Evolutionary conservation across 176 grass and related monocot genomes (phyloP).

Genomic region (Cenchrus americanus): DNA sequence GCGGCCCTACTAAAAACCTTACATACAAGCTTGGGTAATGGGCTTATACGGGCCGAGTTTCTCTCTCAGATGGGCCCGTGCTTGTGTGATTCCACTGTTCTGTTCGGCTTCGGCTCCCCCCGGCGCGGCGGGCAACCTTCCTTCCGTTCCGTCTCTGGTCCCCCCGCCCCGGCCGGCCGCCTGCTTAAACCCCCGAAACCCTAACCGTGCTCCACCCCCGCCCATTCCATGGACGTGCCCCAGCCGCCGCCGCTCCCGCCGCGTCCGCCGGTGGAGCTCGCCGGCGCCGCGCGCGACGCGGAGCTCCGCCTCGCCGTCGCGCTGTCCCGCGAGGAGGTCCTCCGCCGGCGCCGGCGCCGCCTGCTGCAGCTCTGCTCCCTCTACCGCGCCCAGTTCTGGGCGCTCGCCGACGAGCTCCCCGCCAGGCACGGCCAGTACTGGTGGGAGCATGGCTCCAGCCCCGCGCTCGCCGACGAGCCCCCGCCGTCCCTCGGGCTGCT

Average conservation of each 20-base stretch:
- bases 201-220: background rate
- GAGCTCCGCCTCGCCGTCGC: background rate
- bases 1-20: too few relatives aligned
- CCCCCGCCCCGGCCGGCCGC: background rate
- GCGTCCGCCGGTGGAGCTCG: background rate
- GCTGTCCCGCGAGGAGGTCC: constrained; percentile 48
- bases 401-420: constrained; percentile 37
- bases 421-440: constrained; percentile 32
- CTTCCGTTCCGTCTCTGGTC: background rate
- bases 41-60: background rate
- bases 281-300: background rate
- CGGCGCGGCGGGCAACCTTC: constrained; percentile 15
- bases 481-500: background rate
- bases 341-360: constrained; percentile 34
- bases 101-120: too few relatives aligned
- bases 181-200: constrained; percentile 22
- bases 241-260: background rate
- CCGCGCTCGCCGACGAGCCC: background rate
- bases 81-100: background rate
- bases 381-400: constrained; percentile 44
- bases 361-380: constrained; percentile 43
- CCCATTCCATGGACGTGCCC: constrained; percentile 29
- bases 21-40: too few relatives aligned
- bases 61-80: background rate
- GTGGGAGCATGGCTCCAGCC: constrained; percentile 39